Evolutionary conservation across 2,329 filamentous ascomycete genomes (phyloP).

Genomic region (Botrytis sinoallii): DNA sequence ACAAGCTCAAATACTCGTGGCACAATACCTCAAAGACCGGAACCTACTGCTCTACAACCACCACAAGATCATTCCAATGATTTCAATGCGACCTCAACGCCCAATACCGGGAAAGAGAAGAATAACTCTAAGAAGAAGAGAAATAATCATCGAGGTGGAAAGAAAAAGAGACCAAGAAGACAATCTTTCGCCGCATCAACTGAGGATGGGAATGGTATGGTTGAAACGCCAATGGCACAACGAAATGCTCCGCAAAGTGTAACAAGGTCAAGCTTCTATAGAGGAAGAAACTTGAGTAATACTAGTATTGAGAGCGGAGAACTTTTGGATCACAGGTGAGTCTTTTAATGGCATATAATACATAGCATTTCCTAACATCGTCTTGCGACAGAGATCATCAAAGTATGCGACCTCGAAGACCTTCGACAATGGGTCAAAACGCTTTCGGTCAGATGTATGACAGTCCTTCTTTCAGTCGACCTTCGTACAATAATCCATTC

Average conservation of each 20-base stretch:
- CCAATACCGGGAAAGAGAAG: slow-evolving; percentile 18
- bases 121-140: slow-evolving; percentile 56
- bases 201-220: slow-evolving; percentile 44
- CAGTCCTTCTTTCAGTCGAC: slow-evolving; percentile 36
- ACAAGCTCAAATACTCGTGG: slow-evolving; percentile 21
- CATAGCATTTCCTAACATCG: slow-evolving; percentile 20
- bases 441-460: slow-evolving; percentile 39
- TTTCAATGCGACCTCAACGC: slow-evolving; percentile 27
- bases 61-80: slow-evolving; percentile 17
- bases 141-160: slow-evolving; percentile 71
- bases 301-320: slow-evolving; percentile 88
- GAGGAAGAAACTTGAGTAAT: slow-evolving; percentile 64
- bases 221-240: slow-evolving; percentile 39
- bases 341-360: slow-evolving; percentile 15
- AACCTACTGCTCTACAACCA: slow-evolving; percentile 31
- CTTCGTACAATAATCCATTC: slow-evolving; percentile 36
- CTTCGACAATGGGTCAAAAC: slow-evolving; percentile 46
- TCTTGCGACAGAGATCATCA: slow-evolving; percentile 38
- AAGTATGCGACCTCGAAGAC: slow-evolving; percentile 61
- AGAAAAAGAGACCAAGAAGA: slow-evolving; percentile 71
- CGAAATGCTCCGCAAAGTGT: slow-evolving; percentile 34
- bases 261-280: slow-evolving; percentile 46
- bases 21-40: slow-evolving; percentile 26
- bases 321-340: slow-evolving; percentile 79
- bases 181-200: slow-evolving; percentile 74